These are phyloP conservation scores for Pseudozyma pruni DNA, from an alignment of 1,284 basidiomycete genomes.

Conservation along the genomic window DNA sequence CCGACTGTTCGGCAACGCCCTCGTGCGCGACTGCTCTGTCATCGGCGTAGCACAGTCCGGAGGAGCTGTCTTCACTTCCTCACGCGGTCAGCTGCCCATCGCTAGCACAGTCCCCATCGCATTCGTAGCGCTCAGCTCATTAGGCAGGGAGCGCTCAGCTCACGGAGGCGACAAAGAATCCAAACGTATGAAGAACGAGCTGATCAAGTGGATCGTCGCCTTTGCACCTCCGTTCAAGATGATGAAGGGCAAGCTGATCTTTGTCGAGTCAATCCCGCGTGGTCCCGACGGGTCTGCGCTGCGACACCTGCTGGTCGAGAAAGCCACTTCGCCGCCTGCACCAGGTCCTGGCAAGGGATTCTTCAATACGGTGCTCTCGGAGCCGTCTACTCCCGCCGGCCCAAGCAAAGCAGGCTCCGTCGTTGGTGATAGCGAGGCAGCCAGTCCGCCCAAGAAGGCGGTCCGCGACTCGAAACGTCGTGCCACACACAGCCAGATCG, in stretches of 20 bases:
- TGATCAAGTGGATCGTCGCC: slow-evolving; percentile 33
- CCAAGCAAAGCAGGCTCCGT: slow-evolving; percentile 6
- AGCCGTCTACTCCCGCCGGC: slow-evolving; percentile 13
- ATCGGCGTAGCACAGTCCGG: slow-evolving; percentile 25
- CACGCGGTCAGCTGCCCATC: background rate
- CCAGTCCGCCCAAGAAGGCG: slow-evolving; percentile 31
- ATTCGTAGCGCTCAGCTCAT: slow-evolving; percentile 34
- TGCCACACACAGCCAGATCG: slow-evolving; percentile 65
- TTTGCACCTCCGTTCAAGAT: slow-evolving; percentile 31
- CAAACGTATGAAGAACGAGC: slow-evolving; percentile 42
- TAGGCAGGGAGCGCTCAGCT: slow-evolving; percentile 28
- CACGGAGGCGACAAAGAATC: slow-evolving; percentile 47
- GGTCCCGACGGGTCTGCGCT: slow-evolving; percentile 9
- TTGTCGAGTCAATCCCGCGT: slow-evolving; percentile 40
- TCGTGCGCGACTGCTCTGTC: slow-evolving; percentile 45
- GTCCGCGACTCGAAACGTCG: slow-evolving; percentile 55
- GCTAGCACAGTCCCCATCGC: slow-evolving; percentile 15
- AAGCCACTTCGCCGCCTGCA: slow-evolving; percentile 20
- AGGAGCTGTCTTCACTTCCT: slow-evolving; percentile 13
- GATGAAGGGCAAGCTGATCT: slow-evolving; percentile 40
- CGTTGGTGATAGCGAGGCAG: slow-evolving; percentile 1
- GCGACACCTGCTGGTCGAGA: slow-evolving; percentile 28
- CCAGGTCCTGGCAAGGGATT: slow-evolving; percentile 35
- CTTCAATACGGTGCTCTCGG: slow-evolving; percentile 49
- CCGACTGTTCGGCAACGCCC: slow-evolving; percentile 17